Base-by-base conservation (phyloP, 495 filamentous ascomycete genomes). In the Trichocladium antarcticum region DNA sequence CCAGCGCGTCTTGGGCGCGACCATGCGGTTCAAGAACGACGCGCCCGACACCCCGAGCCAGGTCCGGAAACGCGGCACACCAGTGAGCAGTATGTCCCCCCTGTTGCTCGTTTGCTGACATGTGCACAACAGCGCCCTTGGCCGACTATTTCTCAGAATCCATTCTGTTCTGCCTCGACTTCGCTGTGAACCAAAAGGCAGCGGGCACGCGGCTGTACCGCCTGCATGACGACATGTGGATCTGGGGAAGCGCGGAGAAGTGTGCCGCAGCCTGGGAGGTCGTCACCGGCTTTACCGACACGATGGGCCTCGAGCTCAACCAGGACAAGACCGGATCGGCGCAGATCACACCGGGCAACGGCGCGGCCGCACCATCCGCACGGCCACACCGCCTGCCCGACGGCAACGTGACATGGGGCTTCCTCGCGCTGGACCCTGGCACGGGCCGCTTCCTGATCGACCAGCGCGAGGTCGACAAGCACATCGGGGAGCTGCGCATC, bases 201-300 rank as follows among this genome's bases (percentile, higher is more conserved):
- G 70, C 76, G 1, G 64, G 75, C 3, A 65, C 67, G 9, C 68
- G 74, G 17, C 64, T 86, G 12, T 83, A 83, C 48, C 78, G 82
- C 1, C 64, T 84, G 14, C 77, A 83, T 50, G 81, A 84, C 56
- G 82, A 86, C 58, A 73, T 85, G 47, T 85, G 81, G 80, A 74
- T 84, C 47, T 84, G 79, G 73, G 74, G 77, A 17, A 56, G 70
- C n/a, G 68, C 72, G 11, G 54, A 67, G n/a, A 68, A 61, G n/a
- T 82, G 79, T 44, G 68, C 58, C 27, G 66, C 68, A 40, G 81
- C 77, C 3, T 86, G 82, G 82, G 38, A 56, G 2, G 64, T 70
- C 14, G 76, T 84, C 69, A 65, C 67, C 14, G 45, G 67, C 8
- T 84, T 80, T 49, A 62, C 73, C 28, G 58, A 68, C 9, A 60